Conservation (phyloP, 805 yeast genomes). For the Saturnispora dispora region DNA sequence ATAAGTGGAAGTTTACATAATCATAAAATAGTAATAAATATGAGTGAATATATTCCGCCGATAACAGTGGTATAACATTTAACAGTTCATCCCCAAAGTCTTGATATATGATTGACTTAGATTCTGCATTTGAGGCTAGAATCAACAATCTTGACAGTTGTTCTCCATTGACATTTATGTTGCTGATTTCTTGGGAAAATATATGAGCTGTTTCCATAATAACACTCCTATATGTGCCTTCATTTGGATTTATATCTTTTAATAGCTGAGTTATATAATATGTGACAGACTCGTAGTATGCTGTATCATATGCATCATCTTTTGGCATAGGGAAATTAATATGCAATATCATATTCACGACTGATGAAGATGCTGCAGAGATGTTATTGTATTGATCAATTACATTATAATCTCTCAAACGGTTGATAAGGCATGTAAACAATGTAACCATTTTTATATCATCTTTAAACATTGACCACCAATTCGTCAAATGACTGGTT, state of each 20-base stretch:
- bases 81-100: slow-evolving; percentile 5
- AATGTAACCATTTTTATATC: slow-evolving; percentile 12
- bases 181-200: not conserved
- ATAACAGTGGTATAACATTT: not conserved
- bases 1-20: slow-evolving; percentile 3
- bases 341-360: slow-evolving; percentile 3
- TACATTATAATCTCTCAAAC: not conserved
- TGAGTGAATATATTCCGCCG: slow-evolving; percentile 7
- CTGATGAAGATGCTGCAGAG: not conserved
- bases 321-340: slow-evolving; percentile 9
- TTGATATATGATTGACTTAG: not conserved
- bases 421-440: slow-evolving; percentile 1
- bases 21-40: not conserved
- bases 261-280: slow-evolving; percentile 17
- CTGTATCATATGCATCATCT: not conserved
- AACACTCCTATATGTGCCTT: slow-evolving; percentile 1
- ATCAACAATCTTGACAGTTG: not conserved
- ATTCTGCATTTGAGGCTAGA: not conserved
- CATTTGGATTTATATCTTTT: slow-evolving; percentile 9
- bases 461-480: slow-evolving; percentile 7
- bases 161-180: not conserved
- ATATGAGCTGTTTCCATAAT: slow-evolving; percentile 2
- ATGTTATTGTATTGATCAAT: slow-evolving; percentile 5
- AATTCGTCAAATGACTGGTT: slow-evolving; percentile 4
- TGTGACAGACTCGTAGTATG: slow-evolving; percentile 17